phyloP scores from a whole-genome alignment of 1,284 basidiomycete genomes.

The Coriolopsis trogii region DNA sequence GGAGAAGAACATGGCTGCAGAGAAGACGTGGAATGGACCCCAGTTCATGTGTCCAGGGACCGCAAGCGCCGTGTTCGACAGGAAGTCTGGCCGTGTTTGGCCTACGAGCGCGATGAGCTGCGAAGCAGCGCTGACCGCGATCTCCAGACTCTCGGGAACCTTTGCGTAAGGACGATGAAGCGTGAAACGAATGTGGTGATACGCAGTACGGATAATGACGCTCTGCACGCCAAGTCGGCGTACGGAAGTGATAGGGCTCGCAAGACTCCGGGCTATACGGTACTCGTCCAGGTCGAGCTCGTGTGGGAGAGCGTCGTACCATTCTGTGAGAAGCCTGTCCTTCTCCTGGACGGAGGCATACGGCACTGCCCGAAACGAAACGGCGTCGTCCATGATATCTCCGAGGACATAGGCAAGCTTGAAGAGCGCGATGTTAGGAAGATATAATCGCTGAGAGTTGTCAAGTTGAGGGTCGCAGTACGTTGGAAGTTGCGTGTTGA shows the following conservation, averaged over 20 bases:
- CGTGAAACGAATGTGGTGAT: conserved; percentile 80
- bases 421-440: conserved; percentile 76
- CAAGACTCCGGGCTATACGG: conserved; percentile 66
- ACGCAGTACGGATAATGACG: conserved; percentile 73
- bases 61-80: conserved; percentile 64
- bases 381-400: conserved; percentile 81
- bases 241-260: conserved; percentile 54
- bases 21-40: conserved; percentile 81
- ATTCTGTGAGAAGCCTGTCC: conserved; percentile 65
- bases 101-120: conserved; percentile 75
- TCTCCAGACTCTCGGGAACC: conserved; percentile 63
- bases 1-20: conserved; percentile 84
- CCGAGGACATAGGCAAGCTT: conserved; percentile 75
- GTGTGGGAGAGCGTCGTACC: conserved; percentile 71
- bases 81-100: conserved; percentile 61
- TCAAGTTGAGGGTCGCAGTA: conserved; percentile 61
- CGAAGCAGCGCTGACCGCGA: conserved; percentile 72
- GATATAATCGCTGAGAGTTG: conserved; percentile 62
- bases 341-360: conserved; percentile 74
- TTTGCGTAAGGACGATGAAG: conserved; percentile 79
- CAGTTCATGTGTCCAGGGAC: conserved; percentile 82
- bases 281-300: conserved; percentile 79
- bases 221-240: conserved; percentile 75
- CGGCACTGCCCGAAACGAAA: conserved; percentile 71
- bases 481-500: conserved; percentile 74